Base-by-base conservation (phyloP, 2,329 filamentous ascomycete genomes). In the Colletotrichum destructivum region DNA sequence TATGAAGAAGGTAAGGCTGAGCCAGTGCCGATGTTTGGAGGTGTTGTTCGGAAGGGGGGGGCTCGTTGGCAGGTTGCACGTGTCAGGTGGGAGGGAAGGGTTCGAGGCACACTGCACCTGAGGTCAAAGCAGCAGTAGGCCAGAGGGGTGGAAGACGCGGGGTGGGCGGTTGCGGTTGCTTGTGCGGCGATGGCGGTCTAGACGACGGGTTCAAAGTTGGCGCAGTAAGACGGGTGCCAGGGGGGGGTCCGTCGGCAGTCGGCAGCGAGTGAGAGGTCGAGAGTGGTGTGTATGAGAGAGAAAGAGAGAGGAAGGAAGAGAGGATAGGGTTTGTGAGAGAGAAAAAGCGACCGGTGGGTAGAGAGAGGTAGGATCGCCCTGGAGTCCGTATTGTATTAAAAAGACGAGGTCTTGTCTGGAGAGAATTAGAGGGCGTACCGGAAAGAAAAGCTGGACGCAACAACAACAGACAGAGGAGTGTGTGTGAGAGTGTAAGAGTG, bases 21-120 rank as follows among this genome's bases (percentile, higher is more conserved):
- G 60, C 69, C 71, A 69, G 63, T 69, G 40, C 71, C 71, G 71
- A 65, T 71, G 62, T 65, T 57, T 61, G 60, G 59, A 65, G 62
- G 54, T 54, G 56, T 46, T 63, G 44, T 62, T 71, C 46, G 59
- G 68, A 70, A 31, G 26, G 66, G 49, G 66, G 66, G 55, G 70
- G 70, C 52, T 73, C 62, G 67, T 57, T 68, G 71, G 56, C 62
- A 64, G 63, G 68, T 59, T 68, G 71, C 66, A 73, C 66, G 73
- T 73, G 70, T 69, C 72, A 73, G 71, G 69, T 71, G 69, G 68
- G 60, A 66, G 63, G 64, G 55, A 70, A 71, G 63, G 68, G 68
- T 67, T 67, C 56, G 60, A 65, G 60, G 66, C 69, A 68, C 68
- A 40, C 26, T 26, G 68, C 55, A 69, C 52, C 59, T 69, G 11